Evolutionary conservation across 352 stramenopile genomes (phyloP).

Genomic region (Globisporangium polare): DNA sequence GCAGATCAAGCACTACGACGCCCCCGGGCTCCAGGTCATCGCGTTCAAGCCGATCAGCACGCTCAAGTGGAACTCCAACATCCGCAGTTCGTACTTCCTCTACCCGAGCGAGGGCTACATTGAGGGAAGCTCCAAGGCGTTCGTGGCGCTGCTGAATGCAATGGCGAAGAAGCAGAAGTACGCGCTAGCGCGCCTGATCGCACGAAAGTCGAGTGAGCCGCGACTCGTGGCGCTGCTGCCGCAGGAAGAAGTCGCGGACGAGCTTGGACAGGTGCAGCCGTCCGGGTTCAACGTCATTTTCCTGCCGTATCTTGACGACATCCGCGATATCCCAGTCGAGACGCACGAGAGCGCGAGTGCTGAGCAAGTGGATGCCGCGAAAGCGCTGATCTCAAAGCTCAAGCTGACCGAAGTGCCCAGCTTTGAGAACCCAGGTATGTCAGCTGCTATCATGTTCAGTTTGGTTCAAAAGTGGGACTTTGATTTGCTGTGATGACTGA

Average conservation of each 20-base stretch:
- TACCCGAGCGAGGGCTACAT: slow-evolving; percentile 78
- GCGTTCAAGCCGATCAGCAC: slow-evolving; percentile 65
- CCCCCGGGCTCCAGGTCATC: slow-evolving; percentile 72
- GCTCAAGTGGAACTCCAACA: slow-evolving; percentile 65
- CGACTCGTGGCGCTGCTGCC: slow-evolving; percentile 70
- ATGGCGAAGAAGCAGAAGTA: slow-evolving; percentile 69
- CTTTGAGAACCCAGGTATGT: slow-evolving; percentile 77
- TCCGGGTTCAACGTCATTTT: slow-evolving; percentile 78
- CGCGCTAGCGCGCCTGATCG: slow-evolving; percentile 64
- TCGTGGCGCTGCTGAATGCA: slow-evolving; percentile 58
- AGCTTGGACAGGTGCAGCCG: slow-evolving; percentile 76
- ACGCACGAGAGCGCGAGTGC: slow-evolving; percentile 28
- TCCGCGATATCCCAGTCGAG: slow-evolving; percentile 59
- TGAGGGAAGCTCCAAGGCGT: slow-evolving; percentile 67
- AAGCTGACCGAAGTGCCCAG: slow-evolving; percentile 67
- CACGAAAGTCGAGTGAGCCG: slow-evolving; percentile 69
- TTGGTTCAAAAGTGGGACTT: not conserved
- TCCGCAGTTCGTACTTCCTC: slow-evolving; percentile 79
- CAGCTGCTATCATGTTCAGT: not conserved
- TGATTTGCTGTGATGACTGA: not conserved
- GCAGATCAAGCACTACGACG: slow-evolving; percentile 75
- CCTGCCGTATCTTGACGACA: slow-evolving; percentile 78
- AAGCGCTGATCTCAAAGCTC: slow-evolving; percentile 63
- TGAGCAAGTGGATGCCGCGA: slow-evolving; percentile 63
- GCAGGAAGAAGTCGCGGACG: slow-evolving; percentile 71